phyloP scores from a whole-genome alignment of 371 early-diverging fungal genomes.

The Parasitella parasitica region DNA sequence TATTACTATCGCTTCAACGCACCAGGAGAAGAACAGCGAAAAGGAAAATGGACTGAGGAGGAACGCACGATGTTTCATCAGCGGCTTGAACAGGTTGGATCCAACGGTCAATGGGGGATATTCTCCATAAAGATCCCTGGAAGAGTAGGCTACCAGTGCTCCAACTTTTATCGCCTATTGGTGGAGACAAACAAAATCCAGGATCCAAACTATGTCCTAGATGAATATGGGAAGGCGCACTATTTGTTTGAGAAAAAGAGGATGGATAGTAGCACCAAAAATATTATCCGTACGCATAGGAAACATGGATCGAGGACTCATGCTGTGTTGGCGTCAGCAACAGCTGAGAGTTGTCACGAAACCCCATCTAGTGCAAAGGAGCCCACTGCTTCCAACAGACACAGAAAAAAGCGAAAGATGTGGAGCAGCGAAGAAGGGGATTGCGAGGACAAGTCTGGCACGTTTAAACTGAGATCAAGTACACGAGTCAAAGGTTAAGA shows the following conservation, averaged over 20 bases:
- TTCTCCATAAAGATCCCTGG: conserved; percentile 94
- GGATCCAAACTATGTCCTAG: conserved; percentile 90
- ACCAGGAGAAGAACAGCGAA: conserved; percentile 91
- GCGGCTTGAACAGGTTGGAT: conserved; percentile 82
- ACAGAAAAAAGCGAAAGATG: conserved; percentile 41
- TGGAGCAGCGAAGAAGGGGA: conserved; percentile 42
- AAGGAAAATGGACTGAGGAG: conserved; percentile 85
- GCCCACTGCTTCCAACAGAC: too few relatives aligned
- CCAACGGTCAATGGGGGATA: conserved; percentile 95
- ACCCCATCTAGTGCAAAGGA: too few relatives aligned
- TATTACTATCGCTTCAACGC: conserved; percentile 96
- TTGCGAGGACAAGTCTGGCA: conserved; percentile 66
- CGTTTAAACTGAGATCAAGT: conserved; percentile 51
- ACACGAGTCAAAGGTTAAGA: conserved; percentile 22
- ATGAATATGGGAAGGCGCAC: conserved; percentile 85
- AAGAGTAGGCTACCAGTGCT: conserved; percentile 95
- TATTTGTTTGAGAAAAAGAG: conserved; percentile 85
- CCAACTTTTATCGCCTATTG: conserved; percentile 89
- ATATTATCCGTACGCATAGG: conserved; percentile 77
- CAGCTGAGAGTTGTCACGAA: too few relatives aligned
- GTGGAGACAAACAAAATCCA: conserved; percentile 82
- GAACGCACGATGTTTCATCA: conserved; percentile 82
- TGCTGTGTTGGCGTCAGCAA: conserved; percentile 8
- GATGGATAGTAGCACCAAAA: conserved; percentile 73
- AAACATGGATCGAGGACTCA: conserved; percentile 42